A percentile compares a stretch with the other conserved stretches of the same genome.
Evolutionary conservation across 441 rosid species (phyloP).

Genomic region (Heliophila coronopifolia): DNA sequence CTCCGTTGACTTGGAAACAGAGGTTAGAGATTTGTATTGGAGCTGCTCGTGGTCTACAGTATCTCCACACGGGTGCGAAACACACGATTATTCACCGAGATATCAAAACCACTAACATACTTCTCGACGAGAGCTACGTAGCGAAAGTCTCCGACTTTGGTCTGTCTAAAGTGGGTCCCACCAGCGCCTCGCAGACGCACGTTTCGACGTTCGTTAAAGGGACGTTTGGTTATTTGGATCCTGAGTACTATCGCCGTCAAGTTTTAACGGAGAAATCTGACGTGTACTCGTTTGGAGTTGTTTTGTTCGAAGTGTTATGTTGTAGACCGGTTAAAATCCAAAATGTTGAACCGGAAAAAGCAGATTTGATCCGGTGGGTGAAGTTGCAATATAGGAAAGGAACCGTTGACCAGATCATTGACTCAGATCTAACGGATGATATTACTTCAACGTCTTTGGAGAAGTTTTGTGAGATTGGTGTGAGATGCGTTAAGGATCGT

Average conservation of each 20-base stretch:
- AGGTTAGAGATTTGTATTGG: conserved; percentile 58
- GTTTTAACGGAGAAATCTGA: conserved; percentile 54
- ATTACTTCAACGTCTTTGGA: conserved; percentile 33
- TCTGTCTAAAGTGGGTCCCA: conserved; percentile 40
- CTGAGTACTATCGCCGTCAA: conserved; percentile 49
- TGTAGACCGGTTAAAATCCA: conserved; percentile 35
- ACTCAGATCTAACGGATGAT: conserved; percentile 30
- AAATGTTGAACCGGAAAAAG: conserved; percentile 13
- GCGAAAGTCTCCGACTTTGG: conserved; percentile 69
- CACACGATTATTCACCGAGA: conserved; percentile 51
- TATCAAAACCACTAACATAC: conserved; percentile 51
- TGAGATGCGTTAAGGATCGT: conserved; percentile 38
- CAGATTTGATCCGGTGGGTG: conserved; percentile 40
- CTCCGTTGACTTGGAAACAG: conserved; percentile 50
- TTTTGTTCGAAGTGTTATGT: conserved; percentile 44
- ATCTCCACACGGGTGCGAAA: conserved; percentile 46
- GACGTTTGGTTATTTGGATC: conserved; percentile 56
- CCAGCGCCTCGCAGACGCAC: conserved; percentile 33
- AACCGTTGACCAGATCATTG: conserved; percentile 36
- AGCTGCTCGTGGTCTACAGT: conserved; percentile 44
- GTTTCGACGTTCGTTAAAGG: conserved; percentile 57
- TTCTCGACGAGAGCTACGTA: conserved; percentile 46
- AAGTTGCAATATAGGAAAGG: conserved; percentile 29
- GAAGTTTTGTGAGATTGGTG: conserved; percentile 36
- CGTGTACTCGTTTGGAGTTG: conserved; percentile 62